Conservation (phyloP, 176 grass and related monocot species). For the Carex kokanica region DNA sequence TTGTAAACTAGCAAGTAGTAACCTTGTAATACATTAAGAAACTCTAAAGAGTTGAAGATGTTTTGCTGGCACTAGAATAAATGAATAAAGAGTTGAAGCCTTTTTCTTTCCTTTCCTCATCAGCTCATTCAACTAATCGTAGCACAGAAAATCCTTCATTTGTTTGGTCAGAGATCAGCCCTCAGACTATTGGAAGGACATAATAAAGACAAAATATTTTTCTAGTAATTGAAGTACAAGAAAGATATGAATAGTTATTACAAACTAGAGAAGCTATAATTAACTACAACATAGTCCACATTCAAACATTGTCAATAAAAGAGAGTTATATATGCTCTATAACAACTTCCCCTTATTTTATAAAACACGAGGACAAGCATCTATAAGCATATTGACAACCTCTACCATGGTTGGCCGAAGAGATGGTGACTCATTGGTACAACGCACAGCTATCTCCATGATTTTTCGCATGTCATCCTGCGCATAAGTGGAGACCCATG, state of each 20-base stretch:
- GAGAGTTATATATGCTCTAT: neutral
- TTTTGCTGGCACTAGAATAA: neutral
- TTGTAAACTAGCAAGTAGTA: neutral
- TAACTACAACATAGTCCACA: neutral
- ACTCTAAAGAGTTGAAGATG: neutral
- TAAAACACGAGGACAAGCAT: constrained; percentile 37
- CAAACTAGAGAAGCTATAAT: neutral
- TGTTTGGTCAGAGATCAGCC: neutral
- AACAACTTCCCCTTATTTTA: constrained; percentile 32
- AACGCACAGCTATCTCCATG: constrained; percentile 47
- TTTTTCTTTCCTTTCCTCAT: neutral
- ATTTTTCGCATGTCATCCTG: constrained; percentile 63
- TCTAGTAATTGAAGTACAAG: neutral
- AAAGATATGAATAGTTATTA: neutral
- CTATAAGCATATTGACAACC: constrained; percentile 70
- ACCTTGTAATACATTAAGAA: neutral
- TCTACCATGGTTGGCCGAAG: constrained; percentile 47
- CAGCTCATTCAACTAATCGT: neutral
- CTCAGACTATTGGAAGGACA: neutral
- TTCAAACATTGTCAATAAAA: neutral
- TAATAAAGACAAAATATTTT: neutral
- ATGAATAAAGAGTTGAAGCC: neutral
- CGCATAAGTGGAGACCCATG: constrained; percentile 25
- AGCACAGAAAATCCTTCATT: neutral
- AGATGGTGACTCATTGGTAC: constrained; percentile 48